Evolutionary conservation across 2,329 filamentous ascomycete genomes (phyloP), one percentile per base, ranked within the genome.

Genomic region (Aspergillus sp.): DNA sequence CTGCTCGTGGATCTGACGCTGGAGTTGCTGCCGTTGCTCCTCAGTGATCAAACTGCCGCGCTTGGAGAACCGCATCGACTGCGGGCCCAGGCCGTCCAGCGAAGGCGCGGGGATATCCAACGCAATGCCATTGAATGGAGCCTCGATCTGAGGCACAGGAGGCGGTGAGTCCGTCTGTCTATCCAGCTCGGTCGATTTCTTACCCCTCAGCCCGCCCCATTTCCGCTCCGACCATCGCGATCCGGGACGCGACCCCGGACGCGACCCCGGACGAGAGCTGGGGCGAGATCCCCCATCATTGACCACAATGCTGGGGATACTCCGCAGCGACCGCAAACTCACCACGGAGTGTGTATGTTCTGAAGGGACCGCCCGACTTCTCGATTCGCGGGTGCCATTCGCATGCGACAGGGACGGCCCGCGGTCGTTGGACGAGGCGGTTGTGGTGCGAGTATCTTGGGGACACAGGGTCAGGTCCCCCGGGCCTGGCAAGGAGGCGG

Each of bases 41-140:
- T 81, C 82, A 32, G 80, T 82, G 62, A 87, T 72, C 71, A 87
- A 78, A 73, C 85, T 87, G 54, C 85, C 85, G 57, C 85, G 77
- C 57, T 83, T 84, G 12, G 84, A 86, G 65, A 88, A 88, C 50
- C 82, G 80, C 62, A 88, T 73, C 46, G 81, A 78, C 55, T 79
- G 78, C 42, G 79, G 73, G 16, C 77, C 78, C 56, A 87, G 71
- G 45, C 82, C 83, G 58, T 83, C 83, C 51, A 86, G 78, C 56
- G 75, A 78, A 39, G 78, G 78, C 2, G 79, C 81, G 4, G 85
- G 84, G 58, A 87, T 85, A 61, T 83, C 77, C 62, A 85, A 78
- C 45, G 82, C 78, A 47, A 87, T 80, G 46, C 78, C 78, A 56
- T 77, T 74, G 67, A 84, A 85, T 1, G 73, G 66, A 5, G 65